Evolutionary conservation across 2,329 filamentous ascomycete genomes (phyloP), one percentile per base, ranked within the genome.

Genomic region (Aspergillus melleus): DNA sequence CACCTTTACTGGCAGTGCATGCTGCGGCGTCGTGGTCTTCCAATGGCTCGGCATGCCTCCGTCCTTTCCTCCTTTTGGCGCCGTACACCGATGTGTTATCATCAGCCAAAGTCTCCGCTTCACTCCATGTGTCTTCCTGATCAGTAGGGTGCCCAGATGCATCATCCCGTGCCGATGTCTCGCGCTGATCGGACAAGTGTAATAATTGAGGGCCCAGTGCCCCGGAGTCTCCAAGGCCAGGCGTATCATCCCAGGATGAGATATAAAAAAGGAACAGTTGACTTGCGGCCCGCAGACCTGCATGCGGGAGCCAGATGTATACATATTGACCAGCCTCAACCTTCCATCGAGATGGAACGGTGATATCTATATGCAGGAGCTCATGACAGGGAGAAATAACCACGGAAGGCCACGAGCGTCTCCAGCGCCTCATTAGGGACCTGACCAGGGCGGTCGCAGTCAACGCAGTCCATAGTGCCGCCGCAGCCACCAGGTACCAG

Each of bases 1-100:
- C 14, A 22, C 14, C 30, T 30, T 52, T 30, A 22, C 55, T 52
- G 55, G 16, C 30, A 51, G 47, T 47, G 32, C 26, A 36, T 12
- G 49, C 20, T n/a, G 22, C 55, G 42, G 49, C 55, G 30, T 57
- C 47, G 32, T 42, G 55, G 22, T 51, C 32, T 36, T 36, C 32
- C 12, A 36, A 36, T 36, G 32, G 32, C 32, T 36, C 12, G 32
- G 32, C 9, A 12, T 36, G 32, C 10, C 32, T 1, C 32, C 11
- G 32, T 26, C 51, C 46, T 32, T 49, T 42, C 50, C 50, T 36
- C 11, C 2, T 36, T 12, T 36, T 12, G 32, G 32, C 12, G 32
- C 32, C 2, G 16, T 42, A n/a, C 3, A 42, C 36, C 26, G 26
- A 29, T 29, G 26, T 29, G 26, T 29, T 32, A 32, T 12, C 30